phyloP scores from a whole-genome alignment of 2,329 filamentous ascomycete species.

The Fusarium chlamydosporum region DNA sequence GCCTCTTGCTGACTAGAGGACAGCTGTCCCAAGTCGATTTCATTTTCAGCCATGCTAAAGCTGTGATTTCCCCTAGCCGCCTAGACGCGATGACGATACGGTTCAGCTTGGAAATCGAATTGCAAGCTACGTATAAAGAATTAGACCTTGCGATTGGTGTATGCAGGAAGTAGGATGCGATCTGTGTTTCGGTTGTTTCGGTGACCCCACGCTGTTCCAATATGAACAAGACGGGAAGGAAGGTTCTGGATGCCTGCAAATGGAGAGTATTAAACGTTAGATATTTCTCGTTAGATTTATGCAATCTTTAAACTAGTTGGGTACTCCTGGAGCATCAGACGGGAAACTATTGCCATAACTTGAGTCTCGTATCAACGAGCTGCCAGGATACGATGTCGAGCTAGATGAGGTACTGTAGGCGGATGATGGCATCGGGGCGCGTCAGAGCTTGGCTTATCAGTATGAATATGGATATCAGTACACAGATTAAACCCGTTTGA shows the following conservation, averaged over 20 bases:
- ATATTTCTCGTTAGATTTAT: not conserved
- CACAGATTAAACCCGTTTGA: constrained; percentile 29
- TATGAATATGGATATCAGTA: constrained; percentile 17
- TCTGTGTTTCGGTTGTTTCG: constrained; percentile 24
- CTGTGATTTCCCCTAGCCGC: constrained; percentile 5
- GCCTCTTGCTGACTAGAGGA: constrained; percentile 83
- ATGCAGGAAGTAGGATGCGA: not conserved
- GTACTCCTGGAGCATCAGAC: not conserved
- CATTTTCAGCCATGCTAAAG: constrained; percentile 54
- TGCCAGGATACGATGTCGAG: constrained; percentile 13
- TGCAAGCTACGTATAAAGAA: not conserved
- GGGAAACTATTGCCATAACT: constrained; percentile 2
- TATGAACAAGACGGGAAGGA: constrained; percentile 17
- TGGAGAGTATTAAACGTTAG: not conserved
- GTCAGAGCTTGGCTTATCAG: constrained; percentile 25
- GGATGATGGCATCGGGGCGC: constrained; percentile 40
- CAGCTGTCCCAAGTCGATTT: constrained; percentile 75
- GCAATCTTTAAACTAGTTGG: not conserved
- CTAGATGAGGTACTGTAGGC: constrained; percentile 23
- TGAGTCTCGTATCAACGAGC: constrained; percentile 14
- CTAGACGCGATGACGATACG: not conserved
- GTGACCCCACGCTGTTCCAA: constrained; percentile 29
- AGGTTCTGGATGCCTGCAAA: not conserved
- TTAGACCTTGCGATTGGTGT: not conserved
- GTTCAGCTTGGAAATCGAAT: not conserved